Conservation (phyloP, 2,329 filamentous ascomycete genomes). For the Alternaria angustiovoidea region DNA sequence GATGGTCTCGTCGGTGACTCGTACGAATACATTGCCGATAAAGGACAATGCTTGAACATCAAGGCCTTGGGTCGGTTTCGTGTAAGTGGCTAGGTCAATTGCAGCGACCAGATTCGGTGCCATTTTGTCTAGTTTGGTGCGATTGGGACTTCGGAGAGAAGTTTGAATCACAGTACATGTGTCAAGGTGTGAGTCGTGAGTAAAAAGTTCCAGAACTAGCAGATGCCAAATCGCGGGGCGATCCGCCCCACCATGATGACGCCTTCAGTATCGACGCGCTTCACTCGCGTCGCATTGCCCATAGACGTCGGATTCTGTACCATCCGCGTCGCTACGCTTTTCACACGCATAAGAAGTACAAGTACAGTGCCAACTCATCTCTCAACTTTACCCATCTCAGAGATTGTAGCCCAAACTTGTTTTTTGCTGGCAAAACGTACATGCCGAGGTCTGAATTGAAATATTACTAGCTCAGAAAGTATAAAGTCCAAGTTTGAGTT, state of each 20-base stretch:
- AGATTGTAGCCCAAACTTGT: neutral
- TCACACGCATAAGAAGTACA: neutral
- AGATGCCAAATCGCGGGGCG: constrained; percentile 21
- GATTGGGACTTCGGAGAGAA: neutral
- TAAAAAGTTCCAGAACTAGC: constrained; percentile 23
- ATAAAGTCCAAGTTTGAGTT: neutral
- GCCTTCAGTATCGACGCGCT: constrained; percentile 5
- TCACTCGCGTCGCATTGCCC: neutral
- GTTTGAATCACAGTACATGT: neutral
- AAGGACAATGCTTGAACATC: constrained; percentile 62
- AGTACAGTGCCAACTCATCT: neutral
- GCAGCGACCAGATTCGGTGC: constrained; percentile 58
- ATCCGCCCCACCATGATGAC: constrained; percentile 19
- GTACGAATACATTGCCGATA: constrained; percentile 65
- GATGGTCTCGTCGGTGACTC: constrained; percentile 59
- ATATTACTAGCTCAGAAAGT: neutral
- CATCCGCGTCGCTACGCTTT: neutral
- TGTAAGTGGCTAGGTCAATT: constrained; percentile 57
- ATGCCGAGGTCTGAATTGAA: neutral
- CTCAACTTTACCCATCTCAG: neutral
- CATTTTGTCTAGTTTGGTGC: constrained; percentile 42
- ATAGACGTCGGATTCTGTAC: neutral
- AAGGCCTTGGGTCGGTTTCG: constrained; percentile 59
- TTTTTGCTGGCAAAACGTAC: neutral
- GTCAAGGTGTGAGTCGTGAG: constrained; percentile 8